Base-by-base conservation (phyloP, 441 rosid species). In the Gossypium schwendimanii region DNA sequence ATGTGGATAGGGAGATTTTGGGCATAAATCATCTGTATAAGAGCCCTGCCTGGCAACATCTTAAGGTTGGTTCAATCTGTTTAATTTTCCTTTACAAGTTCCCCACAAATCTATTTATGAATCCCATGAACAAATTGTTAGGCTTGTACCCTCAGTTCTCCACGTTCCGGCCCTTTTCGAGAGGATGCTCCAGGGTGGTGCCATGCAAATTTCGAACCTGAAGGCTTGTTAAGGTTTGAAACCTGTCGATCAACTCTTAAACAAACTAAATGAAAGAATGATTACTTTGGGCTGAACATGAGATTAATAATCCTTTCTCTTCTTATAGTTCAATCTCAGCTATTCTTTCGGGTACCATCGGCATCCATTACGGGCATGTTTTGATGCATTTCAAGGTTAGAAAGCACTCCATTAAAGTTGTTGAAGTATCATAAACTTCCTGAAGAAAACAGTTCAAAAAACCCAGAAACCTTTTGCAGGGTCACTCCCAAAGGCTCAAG, bases 341-440 rank as follows among this genome's bases (percentile, higher is more conserved):
- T 23, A 83, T 89, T 53, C 84, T 87, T 41, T 85, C 91, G 2
- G 86, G 91, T 47, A 78, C 85, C 28, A 82, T 87, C 12, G 93
- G 93, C 73, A 83, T 86, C 60, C 89, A 89, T 74, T 87, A 85
- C n/a, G 93, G 89, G 41, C 91, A 84, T 69, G 84, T 87, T 70
- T 54, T 87, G 79, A 82, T 89, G 69, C 91, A 89, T 81, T 84
- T 85, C 83, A 87, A 89, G 89, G 92, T 85, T 39, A 70, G 75
- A 62, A 75, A 57, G 33, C 11, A 23, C 11, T 20, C 41, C 9
- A 33, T 18, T 23, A 4, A 21, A 10, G 17, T 14, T 1, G 2
- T 26, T 55, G 55, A 36, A 26, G 67, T 41, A 67, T 3, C 15
- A 44, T 17, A 28, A 74, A 63, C 23, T 15, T 36, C 20, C 33